Percentiles rank a stretch among this genome's conserved stretches.
Conservation (phyloP, 768 basidiomycete species). For the Nidularia sp. region DNA sequence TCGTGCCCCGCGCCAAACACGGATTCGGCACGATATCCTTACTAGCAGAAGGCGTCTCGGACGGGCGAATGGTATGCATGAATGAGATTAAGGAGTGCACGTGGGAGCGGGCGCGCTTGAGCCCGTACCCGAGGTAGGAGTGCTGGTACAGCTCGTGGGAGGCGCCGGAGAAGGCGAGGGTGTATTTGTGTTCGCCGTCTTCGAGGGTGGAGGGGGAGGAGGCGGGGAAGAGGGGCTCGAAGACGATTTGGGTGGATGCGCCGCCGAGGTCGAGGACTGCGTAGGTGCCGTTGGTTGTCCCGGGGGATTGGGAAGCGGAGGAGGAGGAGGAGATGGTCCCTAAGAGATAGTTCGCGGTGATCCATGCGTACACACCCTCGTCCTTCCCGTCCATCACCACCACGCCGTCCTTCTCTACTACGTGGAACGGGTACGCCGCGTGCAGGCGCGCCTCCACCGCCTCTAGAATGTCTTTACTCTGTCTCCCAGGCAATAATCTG, state of each 20-base stretch:
- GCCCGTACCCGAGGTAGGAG: constrained; percentile 94
- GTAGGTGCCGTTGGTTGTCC: constrained; percentile 46
- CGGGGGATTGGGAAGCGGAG: constrained; percentile 39
- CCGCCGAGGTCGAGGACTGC: constrained; percentile 97
- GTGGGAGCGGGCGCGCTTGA: constrained; percentile 81
- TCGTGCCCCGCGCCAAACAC: constrained; percentile 71
- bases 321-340: constrained; percentile 61
- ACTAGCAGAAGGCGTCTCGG: constrained; percentile 6
- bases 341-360: constrained; percentile 92
- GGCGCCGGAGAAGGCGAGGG: constrained; percentile 68
- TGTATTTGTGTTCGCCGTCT: constrained; percentile 92
- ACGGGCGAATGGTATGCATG: constrained; percentile 47
- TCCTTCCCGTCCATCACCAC: constrained; percentile 93
- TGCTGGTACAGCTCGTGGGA: constrained; percentile 88
- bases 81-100: constrained; percentile 92
- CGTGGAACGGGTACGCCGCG: constrained; percentile 61
- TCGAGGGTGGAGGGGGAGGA: constrained; percentile 34
- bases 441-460: constrained; percentile 65
- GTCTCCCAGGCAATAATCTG: constrained; percentile 56
- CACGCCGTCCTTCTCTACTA: constrained; percentile 55
- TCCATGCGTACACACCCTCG: constrained; percentile 99
- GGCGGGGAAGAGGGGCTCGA: constrained; percentile 65
- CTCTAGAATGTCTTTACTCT: constrained; percentile 68
- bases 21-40: constrained; percentile 58
- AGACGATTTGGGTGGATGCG: constrained; percentile 96